Conservation (phyloP, 192 early-diverging fungal genomes). For the Geranomyces michiganensis region DNA sequence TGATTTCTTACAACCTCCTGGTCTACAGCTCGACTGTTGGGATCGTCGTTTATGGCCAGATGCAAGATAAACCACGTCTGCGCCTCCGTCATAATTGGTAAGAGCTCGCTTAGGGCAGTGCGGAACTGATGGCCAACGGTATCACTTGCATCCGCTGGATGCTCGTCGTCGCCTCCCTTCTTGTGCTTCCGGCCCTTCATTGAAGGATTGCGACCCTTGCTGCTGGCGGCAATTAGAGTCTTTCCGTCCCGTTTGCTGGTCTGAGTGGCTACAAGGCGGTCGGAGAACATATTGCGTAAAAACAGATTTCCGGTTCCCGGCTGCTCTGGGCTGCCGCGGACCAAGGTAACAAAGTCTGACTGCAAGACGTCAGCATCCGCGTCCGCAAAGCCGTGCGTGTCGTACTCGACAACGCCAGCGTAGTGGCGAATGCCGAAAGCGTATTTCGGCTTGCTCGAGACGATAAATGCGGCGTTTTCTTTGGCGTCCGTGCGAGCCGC, state of each 20-base stretch:
- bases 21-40: conserved; percentile 65
- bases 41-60: conserved; percentile 49
- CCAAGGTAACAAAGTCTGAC: conserved; percentile 82
- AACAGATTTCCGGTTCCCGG: conserved; percentile 52
- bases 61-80: conserved; percentile 83
- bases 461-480: conserved; percentile 51
- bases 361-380: conserved; percentile 70
- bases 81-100: conserved; percentile 75
- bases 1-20: conserved; percentile 70
- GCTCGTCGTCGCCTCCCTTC: conserved; percentile 34
- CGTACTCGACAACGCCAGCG: conserved; percentile 69
- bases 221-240: conserved; percentile 46
- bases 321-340: conserved; percentile 60
- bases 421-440: conserved; percentile 58
- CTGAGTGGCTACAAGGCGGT: conserved; percentile 50
- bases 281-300: conserved; percentile 48
- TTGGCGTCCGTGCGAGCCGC: conserved; percentile 19
- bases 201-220: conserved; percentile 39
- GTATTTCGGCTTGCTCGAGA: conserved; percentile 53
- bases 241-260: conserved; percentile 38
- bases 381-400: conserved; percentile 74
- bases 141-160: conserved; percentile 30
- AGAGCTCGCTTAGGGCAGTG: conserved; percentile 69
- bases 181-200: conserved; percentile 37
- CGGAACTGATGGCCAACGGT: conserved; percentile 54